Conservation (phyloP, 2,329 filamentous ascomycete genomes). For the Trichoderma gracile region DNA sequence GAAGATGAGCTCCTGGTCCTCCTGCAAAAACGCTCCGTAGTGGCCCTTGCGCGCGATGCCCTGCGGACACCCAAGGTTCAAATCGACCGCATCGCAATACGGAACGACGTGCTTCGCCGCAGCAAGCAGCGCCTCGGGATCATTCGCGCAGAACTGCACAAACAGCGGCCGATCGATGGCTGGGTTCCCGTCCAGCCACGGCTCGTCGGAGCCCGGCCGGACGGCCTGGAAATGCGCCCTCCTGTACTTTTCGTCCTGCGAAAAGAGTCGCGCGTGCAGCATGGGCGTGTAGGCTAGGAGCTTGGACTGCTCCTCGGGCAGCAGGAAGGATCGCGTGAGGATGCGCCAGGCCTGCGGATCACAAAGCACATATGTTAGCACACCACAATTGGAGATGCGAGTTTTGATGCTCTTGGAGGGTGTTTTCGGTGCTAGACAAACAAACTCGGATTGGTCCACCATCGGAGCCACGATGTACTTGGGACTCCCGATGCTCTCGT, state of each 20-base stretch:
- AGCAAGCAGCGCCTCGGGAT: slow-evolving; percentile 73
- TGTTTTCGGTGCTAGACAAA: slow-evolving; percentile 47
- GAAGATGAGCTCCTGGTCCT: slow-evolving; percentile 82
- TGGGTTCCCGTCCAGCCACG: slow-evolving; percentile 84
- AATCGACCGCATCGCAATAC: slow-evolving; percentile 90
- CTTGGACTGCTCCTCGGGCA: slow-evolving; percentile 60
- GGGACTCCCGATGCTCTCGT: slow-evolving; percentile 89
- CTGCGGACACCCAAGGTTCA: slow-evolving; percentile 95
- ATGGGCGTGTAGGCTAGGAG: slow-evolving; percentile 93
- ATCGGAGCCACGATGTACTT: slow-evolving; percentile 92
- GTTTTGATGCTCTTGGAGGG: background rate
- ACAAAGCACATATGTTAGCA: slow-evolving; percentile 16
- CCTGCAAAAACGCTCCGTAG: slow-evolving; percentile 93
- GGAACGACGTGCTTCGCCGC: slow-evolving; percentile 78
- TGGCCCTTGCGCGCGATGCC: slow-evolving; percentile 88
- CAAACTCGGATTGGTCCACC: slow-evolving; percentile 98
- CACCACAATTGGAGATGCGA: background rate
- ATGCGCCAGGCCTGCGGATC: slow-evolving; percentile 87
- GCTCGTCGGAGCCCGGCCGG: slow-evolving; percentile 38
- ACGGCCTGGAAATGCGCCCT: slow-evolving; percentile 77
- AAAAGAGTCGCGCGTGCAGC: slow-evolving; percentile 90
- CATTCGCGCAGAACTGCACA: slow-evolving; percentile 94
- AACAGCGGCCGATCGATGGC: slow-evolving; percentile 83
- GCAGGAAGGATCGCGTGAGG: slow-evolving; percentile 89
- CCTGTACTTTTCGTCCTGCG: slow-evolving; percentile 74